Evolutionary conservation across 148 eudicot genomes (phyloP), one percentile per base, ranked within the genome.

Genomic region (Spergularia bocconei): DNA sequence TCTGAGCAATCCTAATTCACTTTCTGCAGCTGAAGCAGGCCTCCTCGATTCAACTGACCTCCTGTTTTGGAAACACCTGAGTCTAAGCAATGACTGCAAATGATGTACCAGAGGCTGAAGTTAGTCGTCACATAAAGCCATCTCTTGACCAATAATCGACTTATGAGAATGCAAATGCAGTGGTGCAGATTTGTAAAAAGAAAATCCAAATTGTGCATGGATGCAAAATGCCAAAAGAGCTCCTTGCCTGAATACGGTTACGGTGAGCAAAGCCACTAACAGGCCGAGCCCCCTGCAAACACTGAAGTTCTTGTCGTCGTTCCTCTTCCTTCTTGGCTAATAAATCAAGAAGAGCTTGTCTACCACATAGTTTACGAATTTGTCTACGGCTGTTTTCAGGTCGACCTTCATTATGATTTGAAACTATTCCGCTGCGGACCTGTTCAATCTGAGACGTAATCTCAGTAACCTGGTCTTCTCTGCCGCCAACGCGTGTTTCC

Each of bases 321-420:
- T 91, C 96, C 55, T 53, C 74, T 73, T 84, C 87, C 59, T 88
- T 87, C 84, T 82, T 91, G 53, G 75, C 80, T 67, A 94, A 77
- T 79, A 94, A 86, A 82, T 94, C 97, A 75, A 90, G 85, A 82
- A 94, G 85, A 73, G 96, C 90, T 84, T 94, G 93, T 77, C 97
- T 91, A 19, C 98, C 97, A 81, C 91, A 90, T 54, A 91, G 80
- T 73, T 77, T 91, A 23, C 91, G 90, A 47, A 94, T 78, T 19
- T 81, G 84, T 76, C 88, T 91, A 72, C 90, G 71, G 17, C 74
- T 74, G 53, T 79, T 83, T 56, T 66, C 80, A 50, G 67, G 56
- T 56, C 70, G 81, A 77, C 70, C 77, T 53, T 80, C 86, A 73
- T 75, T 78, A 71, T 21, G 80, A 74, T 75, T 76, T 70, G 79